Evolutionary conservation across 208 protist species (phyloP), one percentile per base, ranked within the genome.

Genomic region (Strigomonas culicis): DNA sequence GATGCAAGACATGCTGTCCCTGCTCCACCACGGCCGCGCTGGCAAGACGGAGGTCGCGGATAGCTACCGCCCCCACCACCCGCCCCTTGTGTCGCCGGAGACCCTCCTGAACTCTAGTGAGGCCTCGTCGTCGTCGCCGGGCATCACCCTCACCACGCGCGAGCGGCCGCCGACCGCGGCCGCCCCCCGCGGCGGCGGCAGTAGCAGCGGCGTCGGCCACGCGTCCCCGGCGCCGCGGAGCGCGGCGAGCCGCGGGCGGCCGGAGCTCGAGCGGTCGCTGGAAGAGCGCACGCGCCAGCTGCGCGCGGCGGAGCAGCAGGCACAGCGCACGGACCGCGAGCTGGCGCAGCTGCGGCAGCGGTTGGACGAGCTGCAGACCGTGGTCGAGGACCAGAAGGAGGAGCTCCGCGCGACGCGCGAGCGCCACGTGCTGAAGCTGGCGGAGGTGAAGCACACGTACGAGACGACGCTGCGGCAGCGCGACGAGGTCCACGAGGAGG

Each of bases 1-100:
- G 44, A 70, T 92, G 61, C 85, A 92, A 64, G 72, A 64, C 57
- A 57, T 92, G 25, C 70, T 92, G 8, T 63, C 80, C 2, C 46
- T 86, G 22, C 55, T 91, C 13, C 17, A 59, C 39, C 17, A 68
- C 58, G 49, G 21, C 58, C 39, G 32, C 24, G 47, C 10, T 28
- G 56, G n/a, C n/a, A n/a, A n/a, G n/a, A n/a, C n/a, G n/a, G n/a
- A n/a, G n/a, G n/a, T n/a, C n/a, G n/a, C n/a, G n/a, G n/a, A n/a
- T n/a, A n/a, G n/a, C n/a, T n/a, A n/a, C n/a, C n/a, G n/a, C n/a
- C n/a, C n/a, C n/a, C n/a, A n/a, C n/a, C n/a, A n/a, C n/a, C n/a
- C n/a, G n/a, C n/a, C n/a, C n/a, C n/a, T n/a, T n/a, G n/a, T n/a
- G n/a, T n/a, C n/a, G n/a, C n/a, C n/a, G n/a, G n/a, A n/a, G n/a